Evolutionary conservation across 108 stramenopile species (phyloP), one percentile per base, ranked within the genome.

Genomic region (Seminavis robusta): DNA sequence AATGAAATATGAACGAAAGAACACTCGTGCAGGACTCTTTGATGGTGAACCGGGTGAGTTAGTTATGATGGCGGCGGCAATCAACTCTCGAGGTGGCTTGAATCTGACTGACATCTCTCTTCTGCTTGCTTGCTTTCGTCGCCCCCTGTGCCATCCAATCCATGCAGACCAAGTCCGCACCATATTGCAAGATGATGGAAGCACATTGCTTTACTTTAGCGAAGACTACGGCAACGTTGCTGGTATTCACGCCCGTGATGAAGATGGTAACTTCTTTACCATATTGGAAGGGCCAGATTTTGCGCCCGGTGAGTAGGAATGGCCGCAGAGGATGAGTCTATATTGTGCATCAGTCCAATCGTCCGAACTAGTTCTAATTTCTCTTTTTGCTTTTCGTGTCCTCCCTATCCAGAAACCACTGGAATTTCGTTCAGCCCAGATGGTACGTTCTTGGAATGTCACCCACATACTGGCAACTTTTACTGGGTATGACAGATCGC

Each of bases 361-460:
- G n/a, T n/a, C n/a, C n/a, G n/a, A n/a, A n/a, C n/a, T n/a, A n/a
- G n/a, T n/a, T n/a, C n/a, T n/a, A n/a, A n/a, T n/a, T n/a, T n/a
- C n/a, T n/a, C n/a, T n/a, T n/a, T n/a, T n/a, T n/a, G n/a, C n/a
- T n/a, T n/a, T n/a, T n/a, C 15, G 28, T 9, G 17, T 15, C n/a
- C n/a, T n/a, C n/a, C n/a, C n/a, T n/a, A n/a, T n/a, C 29, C 10
- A 1, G 88, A 86, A 43, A 90, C 84, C 5, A 77, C 80, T 13
- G 88, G 88, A 3, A 33, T 90, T 10, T 78, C 84, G 8, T 86
- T 90, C 43, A 71, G 67, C 33, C 84, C 84, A 1, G 73, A 84
- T 66, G 72, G 76, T 19, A 60, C 15, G 36, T 58, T 37, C 33
- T 50, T 72, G 63, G n/a, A n/a, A n/a, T n/a, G n/a, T n/a, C n/a